Base-by-base conservation (phyloP, 2,329 filamentous ascomycete genomes). In the Drechmeria coniospora region DNA sequence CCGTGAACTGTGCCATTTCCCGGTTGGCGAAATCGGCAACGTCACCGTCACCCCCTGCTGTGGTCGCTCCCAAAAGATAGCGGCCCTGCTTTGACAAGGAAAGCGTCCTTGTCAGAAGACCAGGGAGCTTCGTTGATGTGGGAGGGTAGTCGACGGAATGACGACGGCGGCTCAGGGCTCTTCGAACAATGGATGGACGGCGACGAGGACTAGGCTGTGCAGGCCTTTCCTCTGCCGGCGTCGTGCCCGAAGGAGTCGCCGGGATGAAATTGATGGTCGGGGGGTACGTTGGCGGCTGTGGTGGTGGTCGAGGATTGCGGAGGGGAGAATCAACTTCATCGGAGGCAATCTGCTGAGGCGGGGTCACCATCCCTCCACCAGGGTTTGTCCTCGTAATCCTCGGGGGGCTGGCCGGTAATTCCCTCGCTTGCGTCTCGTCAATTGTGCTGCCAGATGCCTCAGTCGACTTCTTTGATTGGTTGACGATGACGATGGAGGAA, bases 271-370 rank as follows among this genome's bases (percentile, higher is more conserved):
- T 63, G 38, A 76, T 49, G n/a, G 45, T 44, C 4, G 52, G 52
- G 3, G 51, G 54, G 17, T 50, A 39, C 6, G 34, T 38, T 10
- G 65, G 65, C 6, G 63, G 67, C 35, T 60, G 52, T 13, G 70
- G 70, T 5, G 70, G 68, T n/a, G 56, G 57, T 25, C 70, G 62
- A 10, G 71, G 71, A 36, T 77, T 76, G 30, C 68, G 57, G 19
- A 75, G 53, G 6, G 71, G 71, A 10, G 70, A 76, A 39, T 75
- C 68, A 14, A 72, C 57, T 28, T 70, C 61, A 20, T 67, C 57
- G 0, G 57, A 55, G 31, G 62, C 57, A 5, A 48, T 43, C 22
- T 56, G 56, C 35, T 66, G 64, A 13, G 64, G 61, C 10, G 70
- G 68, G 15, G 68, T 74, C 8, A 56, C 48, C 6, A 64, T 62